phyloP scores from a whole-genome alignment of 495 filamentous ascomycete genomes.

The Penicillium parvum region DNA sequence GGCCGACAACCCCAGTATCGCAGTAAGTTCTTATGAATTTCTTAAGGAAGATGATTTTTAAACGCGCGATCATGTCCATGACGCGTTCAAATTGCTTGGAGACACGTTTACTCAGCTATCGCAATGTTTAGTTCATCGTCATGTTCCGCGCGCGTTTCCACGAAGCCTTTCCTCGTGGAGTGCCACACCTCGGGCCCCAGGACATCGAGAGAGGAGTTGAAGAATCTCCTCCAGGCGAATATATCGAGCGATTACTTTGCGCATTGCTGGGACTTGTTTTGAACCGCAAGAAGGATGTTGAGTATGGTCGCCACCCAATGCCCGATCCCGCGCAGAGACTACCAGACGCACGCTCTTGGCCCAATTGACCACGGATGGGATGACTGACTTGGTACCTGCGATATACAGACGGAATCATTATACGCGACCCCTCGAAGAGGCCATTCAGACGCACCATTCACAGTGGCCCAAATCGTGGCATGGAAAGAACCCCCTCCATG shows the following conservation, averaged over 20 bases:
- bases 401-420: constrained; percentile 58
- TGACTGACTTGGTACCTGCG: constrained; percentile 9
- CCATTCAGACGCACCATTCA: constrained; percentile 73
- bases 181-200: constrained; percentile 87
- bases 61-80: constrained; percentile 16
- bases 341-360: constrained; percentile 10
- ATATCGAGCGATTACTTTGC: constrained; percentile 84
- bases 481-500: constrained; percentile 75
- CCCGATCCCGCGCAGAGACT: constrained; percentile 10
- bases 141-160: constrained; percentile 94
- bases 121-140: constrained; percentile 76
- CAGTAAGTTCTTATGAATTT: constrained; percentile 55
- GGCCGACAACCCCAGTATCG: constrained; percentile 82
- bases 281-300: constrained; percentile 96
- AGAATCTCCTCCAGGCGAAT: constrained; percentile 71
- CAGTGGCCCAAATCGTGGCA: constrained; percentile 92
- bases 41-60: not conserved
- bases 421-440: constrained; percentile 88
- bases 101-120: constrained; percentile 38
- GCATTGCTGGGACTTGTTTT: constrained; percentile 80
- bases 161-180: constrained; percentile 79
- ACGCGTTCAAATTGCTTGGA: constrained; percentile 28
- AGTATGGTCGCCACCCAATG: constrained; percentile 61
- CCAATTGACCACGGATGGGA: constrained; percentile 6
- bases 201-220: constrained; percentile 85